Percentiles rank a stretch among this genome's conserved stretches.
These are phyloP conservation scores for Lumnitzera racemosa DNA, from an alignment of 345 rosid species.

Conservation along the genomic window DNA sequence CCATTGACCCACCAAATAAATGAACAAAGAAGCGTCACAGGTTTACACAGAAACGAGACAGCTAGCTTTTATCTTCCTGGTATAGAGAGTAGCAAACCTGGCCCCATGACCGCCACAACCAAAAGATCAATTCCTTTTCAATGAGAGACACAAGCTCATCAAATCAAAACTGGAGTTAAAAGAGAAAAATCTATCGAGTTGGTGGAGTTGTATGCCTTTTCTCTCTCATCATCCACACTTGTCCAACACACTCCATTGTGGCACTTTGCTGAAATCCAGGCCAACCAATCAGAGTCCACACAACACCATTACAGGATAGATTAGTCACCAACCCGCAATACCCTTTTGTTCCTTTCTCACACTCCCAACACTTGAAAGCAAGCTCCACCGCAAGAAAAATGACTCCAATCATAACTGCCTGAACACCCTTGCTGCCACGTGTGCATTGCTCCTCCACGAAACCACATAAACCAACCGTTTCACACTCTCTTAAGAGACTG, in stretches of 20 bases:
- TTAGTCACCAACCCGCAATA: background rate
- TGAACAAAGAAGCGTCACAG: too few species aligned
- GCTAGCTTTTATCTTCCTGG: slow-evolving; percentile 20
- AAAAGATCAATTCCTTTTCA: slow-evolving; percentile 18
- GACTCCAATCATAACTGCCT: slow-evolving; percentile 8
- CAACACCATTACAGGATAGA: slow-evolving; percentile 45
- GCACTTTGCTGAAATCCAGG: slow-evolving; percentile 32
- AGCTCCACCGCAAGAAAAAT: slow-evolving; percentile 45
- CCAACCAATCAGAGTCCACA: slow-evolving; percentile 46
- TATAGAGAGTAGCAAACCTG: slow-evolving; percentile 4
- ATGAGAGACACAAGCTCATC: slow-evolving; percentile 1
- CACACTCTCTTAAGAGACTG: slow-evolving; percentile 7
- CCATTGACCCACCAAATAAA: too few species aligned
- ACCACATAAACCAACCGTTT: slow-evolving; percentile 30
- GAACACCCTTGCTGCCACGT: slow-evolving; percentile 57
- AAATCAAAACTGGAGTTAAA: too few species aligned
- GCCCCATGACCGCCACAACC: slow-evolving; percentile 4
- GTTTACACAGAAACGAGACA: too few species aligned
- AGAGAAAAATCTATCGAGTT: slow-evolving; percentile 5
- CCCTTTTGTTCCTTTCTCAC: slow-evolving; percentile 2
- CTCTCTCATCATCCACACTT: slow-evolving; percentile 17
- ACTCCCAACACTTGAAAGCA: slow-evolving; percentile 13
- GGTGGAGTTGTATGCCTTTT: background rate
- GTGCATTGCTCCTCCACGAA: slow-evolving; percentile 54
- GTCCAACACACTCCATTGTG: slow-evolving; percentile 2